A percentile compares a stretch with the other conserved stretches of the same genome.
Conservation (phyloP, 2,329 filamentous ascomycete genomes). For the Venturia aucupariae region DNA sequence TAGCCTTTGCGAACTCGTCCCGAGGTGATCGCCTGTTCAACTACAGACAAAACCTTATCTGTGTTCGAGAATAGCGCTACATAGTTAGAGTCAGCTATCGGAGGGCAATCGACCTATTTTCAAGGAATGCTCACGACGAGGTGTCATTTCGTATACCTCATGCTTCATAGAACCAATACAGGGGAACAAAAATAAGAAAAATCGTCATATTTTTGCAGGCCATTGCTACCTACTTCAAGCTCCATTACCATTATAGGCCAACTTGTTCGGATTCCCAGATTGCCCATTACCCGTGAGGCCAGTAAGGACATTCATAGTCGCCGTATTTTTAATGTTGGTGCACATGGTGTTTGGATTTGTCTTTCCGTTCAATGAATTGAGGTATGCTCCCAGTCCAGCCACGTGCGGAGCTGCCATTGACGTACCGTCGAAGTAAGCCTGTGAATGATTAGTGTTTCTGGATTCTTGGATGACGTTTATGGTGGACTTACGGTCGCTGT, state of each 20-base stretch:
- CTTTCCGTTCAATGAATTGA: constrained; percentile 44
- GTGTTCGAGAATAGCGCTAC: too few relatives aligned
- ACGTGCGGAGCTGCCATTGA: constrained; percentile 63
- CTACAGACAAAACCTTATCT: too few relatives aligned
- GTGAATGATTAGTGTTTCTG: background rate
- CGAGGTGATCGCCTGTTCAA: too few relatives aligned
- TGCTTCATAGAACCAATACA: too few relatives aligned
- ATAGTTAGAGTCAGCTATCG: too few relatives aligned
- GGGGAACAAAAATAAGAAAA: too few relatives aligned
- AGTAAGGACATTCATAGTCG: constrained; percentile 10
- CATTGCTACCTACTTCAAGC: background rate
- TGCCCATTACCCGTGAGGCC: background rate
- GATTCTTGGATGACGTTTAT: too few relatives aligned
- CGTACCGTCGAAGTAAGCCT: constrained; percentile 50
- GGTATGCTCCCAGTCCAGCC: constrained; percentile 60
- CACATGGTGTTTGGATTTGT: constrained; percentile 3
- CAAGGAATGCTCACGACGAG: too few relatives aligned
- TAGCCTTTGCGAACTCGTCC: too few relatives aligned
- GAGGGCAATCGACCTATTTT: too few relatives aligned
- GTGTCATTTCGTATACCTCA: too few relatives aligned
- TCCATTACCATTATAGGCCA: constrained; percentile 12
- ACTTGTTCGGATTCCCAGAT: constrained; percentile 3
- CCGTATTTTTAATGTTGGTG: constrained; percentile 7
- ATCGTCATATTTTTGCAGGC: too few relatives aligned
- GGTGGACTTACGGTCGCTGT: constrained; percentile 7